Conservation (phyloP, 2,329 filamentous ascomycete genomes). For the Paradendryphiella salina region DNA sequence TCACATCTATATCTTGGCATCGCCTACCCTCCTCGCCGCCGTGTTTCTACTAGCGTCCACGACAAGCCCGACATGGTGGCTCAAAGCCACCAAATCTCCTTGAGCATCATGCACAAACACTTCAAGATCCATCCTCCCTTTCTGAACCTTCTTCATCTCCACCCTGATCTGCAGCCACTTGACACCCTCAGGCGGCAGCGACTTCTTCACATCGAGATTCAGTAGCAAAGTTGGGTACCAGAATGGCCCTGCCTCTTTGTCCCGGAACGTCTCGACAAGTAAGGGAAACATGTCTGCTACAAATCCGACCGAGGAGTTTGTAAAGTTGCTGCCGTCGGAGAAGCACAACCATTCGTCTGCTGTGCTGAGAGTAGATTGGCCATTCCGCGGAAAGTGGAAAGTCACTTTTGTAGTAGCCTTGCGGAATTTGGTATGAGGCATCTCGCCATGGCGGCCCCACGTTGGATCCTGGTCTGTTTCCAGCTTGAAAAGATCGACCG, state of each 20-base stretch:
- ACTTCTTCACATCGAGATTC: slow-evolving; percentile 77
- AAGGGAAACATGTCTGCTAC: slow-evolving; percentile 71
- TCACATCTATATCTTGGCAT: slow-evolving; percentile 40
- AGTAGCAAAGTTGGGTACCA: slow-evolving; percentile 79
- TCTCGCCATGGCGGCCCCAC: slow-evolving; percentile 52
- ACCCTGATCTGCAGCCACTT: slow-evolving; percentile 73
- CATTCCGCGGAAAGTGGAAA: slow-evolving; percentile 57
- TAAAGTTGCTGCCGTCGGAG: slow-evolving; percentile 63
- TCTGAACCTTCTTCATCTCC: slow-evolving; percentile 66
- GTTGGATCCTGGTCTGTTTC: slow-evolving; percentile 51
- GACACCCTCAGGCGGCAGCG: slow-evolving; percentile 66
- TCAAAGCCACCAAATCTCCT: slow-evolving; percentile 68
- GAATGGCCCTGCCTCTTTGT: slow-evolving; percentile 48
- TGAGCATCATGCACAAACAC: slow-evolving; percentile 66
- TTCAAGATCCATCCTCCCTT: slow-evolving; percentile 76
- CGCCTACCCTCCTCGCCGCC: slow-evolving; percentile 53
- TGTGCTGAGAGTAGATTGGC: slow-evolving; percentile 46
- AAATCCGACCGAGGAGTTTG: slow-evolving; percentile 65
- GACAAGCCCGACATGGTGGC: slow-evolving; percentile 68
- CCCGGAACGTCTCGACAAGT: slow-evolving; percentile 58
- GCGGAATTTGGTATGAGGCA: slow-evolving; percentile 53
- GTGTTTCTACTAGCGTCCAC: slow-evolving; percentile 66
- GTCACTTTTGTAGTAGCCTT: slow-evolving; percentile 57
- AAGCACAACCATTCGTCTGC: slow-evolving; percentile 71
- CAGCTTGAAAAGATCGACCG: slow-evolving; percentile 51